Conservation (phyloP, 495 filamentous ascomycete genomes). For the Entonaema liquescens region DNA sequence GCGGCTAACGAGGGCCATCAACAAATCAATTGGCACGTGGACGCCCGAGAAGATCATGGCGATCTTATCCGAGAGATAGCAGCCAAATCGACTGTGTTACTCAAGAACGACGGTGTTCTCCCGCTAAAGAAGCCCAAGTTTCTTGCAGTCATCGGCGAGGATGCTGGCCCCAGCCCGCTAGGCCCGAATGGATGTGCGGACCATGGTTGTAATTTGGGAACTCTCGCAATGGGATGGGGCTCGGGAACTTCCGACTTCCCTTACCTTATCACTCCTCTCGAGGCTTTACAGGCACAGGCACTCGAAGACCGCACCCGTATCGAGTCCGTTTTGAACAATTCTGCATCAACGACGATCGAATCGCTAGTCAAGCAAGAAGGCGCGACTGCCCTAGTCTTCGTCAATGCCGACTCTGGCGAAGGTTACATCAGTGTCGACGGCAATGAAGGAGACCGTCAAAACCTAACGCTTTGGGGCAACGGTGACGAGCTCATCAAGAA, state of each 20-base stretch:
- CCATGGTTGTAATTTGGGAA: constrained; percentile 85
- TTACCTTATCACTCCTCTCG: constrained; percentile 87
- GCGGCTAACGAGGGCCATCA: constrained; percentile 66
- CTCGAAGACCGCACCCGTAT: constrained; percentile 67
- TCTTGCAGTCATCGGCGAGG: constrained; percentile 84
- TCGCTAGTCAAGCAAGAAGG: constrained; percentile 71
- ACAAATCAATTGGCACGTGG: constrained; percentile 83
- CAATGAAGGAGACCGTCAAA: constrained; percentile 90
- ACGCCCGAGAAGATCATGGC: constrained; percentile 81
- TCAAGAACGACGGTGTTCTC: constrained; percentile 85
- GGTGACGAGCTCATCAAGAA: constrained; percentile 81
- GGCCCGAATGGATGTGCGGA: constrained; percentile 90
- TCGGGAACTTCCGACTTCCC: constrained; percentile 90
- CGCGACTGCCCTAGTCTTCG: constrained; percentile 82
- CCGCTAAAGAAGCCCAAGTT: constrained; percentile 80
- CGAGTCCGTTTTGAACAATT: constrained; percentile 80
- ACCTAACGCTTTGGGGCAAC: constrained; percentile 87
- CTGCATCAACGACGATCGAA: constrained; percentile 63
- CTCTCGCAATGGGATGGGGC: constrained; percentile 94
- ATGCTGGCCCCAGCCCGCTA: constrained; percentile 77
- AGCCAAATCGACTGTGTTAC: constrained; percentile 79
- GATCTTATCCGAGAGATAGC: constrained; percentile 76
- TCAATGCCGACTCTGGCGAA: constrained; percentile 87
- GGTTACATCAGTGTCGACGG: constrained; percentile 84
- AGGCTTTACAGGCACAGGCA: constrained; percentile 82